Percentiles rank a stretch among this genome's conserved stretches.
Conservation (phyloP, 2,329 filamentous ascomycete species). For the Diplodia scrobiculata region DNA sequence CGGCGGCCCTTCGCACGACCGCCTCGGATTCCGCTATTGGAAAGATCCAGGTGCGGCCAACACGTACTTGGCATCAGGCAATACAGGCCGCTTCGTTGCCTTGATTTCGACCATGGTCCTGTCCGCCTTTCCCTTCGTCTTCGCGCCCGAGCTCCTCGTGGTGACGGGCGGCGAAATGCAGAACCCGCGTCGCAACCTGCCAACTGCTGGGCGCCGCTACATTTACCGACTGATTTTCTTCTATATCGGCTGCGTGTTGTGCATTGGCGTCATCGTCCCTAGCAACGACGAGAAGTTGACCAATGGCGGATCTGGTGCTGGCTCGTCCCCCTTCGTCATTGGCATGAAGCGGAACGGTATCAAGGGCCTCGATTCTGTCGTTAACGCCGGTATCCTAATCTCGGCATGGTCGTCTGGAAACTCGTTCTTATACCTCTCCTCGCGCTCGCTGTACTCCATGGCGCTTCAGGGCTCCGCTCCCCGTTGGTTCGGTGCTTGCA, state of each 20-base stretch:
- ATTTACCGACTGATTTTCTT: conserved; percentile 66
- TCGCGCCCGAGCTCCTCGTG: conserved; percentile 51
- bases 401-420: conserved; percentile 64
- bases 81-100: conserved; percentile 56
- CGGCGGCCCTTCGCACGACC: conserved; percentile 56
- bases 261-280: conserved; percentile 63
- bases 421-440: conserved; percentile 57
- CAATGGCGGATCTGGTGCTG: conserved; percentile 56
- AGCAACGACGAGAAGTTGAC: conserved; percentile 57
- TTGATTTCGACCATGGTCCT: conserved; percentile 56
- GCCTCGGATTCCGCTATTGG: conserved; percentile 57
- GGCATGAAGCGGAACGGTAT: conserved; percentile 56
- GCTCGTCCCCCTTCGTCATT: conserved; percentile 55
- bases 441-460: conserved; percentile 57
- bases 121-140: conserved; percentile 54
- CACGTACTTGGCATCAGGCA: conserved; percentile 50
- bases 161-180: conserved; percentile 62
- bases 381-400: conserved; percentile 70
- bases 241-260: conserved; percentile 60
- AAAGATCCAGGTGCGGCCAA: conserved; percentile 54
- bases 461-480: conserved; percentile 68
- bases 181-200: conserved; percentile 60
- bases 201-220: conserved; percentile 61
- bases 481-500: conserved; percentile 61
- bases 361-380: conserved; percentile 62